phyloP scores from a whole-genome alignment of 257 asterid genomes.

The Solanum tarijense region DNA sequence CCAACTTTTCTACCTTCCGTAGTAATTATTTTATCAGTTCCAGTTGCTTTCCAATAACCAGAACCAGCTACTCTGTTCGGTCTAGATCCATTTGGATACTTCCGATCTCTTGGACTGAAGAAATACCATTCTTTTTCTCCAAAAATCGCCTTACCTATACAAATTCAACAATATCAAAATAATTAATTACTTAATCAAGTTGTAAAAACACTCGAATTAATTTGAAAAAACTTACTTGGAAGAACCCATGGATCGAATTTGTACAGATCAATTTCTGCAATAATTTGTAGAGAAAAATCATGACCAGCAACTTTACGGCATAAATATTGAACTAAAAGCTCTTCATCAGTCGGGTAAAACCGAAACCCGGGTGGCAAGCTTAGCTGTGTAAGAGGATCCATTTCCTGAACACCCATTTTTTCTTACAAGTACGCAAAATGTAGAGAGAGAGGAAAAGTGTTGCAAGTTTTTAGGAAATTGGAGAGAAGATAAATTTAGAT shows the following conservation, averaged over 20 bases:
- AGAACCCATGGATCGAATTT: slow-evolving; percentile 80
- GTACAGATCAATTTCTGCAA: slow-evolving; percentile 69
- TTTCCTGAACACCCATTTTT: slow-evolving; percentile 52
- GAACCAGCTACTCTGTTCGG: slow-evolving; percentile 84
- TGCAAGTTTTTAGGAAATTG: background rate
- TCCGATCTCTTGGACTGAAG: slow-evolving; percentile 77
- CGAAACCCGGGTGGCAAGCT: slow-evolving; percentile 90
- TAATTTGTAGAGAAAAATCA: slow-evolving; percentile 42
- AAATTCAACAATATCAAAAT: background rate
- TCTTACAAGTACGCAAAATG: background rate
- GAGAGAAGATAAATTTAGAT: background rate
- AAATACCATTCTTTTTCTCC: slow-evolving; percentile 94
- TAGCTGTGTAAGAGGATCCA: slow-evolving; percentile 67
- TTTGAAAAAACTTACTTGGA: slow-evolving; percentile 36
- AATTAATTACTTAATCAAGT: background rate
- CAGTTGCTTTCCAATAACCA: slow-evolving; percentile 95
- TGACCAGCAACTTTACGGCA: slow-evolving; percentile 69
- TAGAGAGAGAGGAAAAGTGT: background rate
- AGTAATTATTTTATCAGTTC: slow-evolving; percentile 55
- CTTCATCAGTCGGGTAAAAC: slow-evolving; percentile 83
- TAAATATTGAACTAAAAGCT: slow-evolving; percentile 71
- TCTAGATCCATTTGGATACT: slow-evolving; percentile 85
- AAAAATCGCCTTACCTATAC: slow-evolving; percentile 56
- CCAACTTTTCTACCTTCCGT: slow-evolving; percentile 78
- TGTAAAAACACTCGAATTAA: background rate